phyloP scores from a whole-genome alignment of 2,329 filamentous ascomycete species.

The Xylaria sp. region DNA sequence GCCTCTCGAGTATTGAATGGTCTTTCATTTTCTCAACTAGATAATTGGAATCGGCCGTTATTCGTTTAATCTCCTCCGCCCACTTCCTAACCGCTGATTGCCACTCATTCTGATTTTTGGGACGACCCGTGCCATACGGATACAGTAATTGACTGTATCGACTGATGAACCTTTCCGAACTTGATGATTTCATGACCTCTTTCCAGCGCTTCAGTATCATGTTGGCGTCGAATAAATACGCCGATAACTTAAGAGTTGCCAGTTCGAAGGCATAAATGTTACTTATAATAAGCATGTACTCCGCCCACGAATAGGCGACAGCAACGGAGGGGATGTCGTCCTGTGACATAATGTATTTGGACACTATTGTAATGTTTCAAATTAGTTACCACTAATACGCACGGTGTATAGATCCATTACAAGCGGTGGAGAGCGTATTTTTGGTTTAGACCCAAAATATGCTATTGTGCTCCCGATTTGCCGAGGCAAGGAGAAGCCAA shows the following conservation, averaged over 20 bases:
- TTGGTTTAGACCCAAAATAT: not conserved
- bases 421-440: not conserved
- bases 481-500: not conserved
- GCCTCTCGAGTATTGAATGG: not conserved
- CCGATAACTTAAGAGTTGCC: not conserved
- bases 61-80: too few relatives aligned
- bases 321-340: not conserved
- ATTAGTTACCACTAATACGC: not conserved
- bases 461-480: not conserved
- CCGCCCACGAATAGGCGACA: constrained; percentile 1
- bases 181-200: fast-evolving
- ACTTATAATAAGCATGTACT: not conserved
- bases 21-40: not conserved
- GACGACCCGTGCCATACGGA: not conserved
- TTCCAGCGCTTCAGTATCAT: not conserved
- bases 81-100: not conserved
- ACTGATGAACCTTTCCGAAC: not conserved
- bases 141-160: not conserved
- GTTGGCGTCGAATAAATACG: not conserved
- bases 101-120: not conserved
- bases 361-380: not conserved
- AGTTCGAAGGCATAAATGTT: not conserved
- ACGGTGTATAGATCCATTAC: not conserved
- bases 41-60: too few relatives aligned
- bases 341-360: not conserved